Evolutionary conservation across 345 rosid genomes (phyloP), one percentile per base, ranked within the genome.

Genomic region (Salix viminalis): DNA sequence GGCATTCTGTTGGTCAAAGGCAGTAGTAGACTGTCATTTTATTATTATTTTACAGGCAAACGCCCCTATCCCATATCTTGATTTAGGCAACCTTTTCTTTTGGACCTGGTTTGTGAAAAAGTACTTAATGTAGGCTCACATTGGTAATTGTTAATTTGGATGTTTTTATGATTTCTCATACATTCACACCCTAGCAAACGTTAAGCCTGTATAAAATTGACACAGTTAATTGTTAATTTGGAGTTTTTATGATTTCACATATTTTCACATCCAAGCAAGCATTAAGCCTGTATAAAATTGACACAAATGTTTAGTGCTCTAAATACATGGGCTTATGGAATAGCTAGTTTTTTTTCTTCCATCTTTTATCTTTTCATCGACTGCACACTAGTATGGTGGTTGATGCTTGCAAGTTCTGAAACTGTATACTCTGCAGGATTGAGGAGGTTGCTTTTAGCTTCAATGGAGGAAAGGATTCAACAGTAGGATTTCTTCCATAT

Each of bases 371-470:
- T 14, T 11, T 21, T 52, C 39, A 19, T 42, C 50, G 11, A 42
- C 65, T 77, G 76, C 70, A 15, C 65, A 70, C 44, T 44, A 78
- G 72, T 67, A 54, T 60, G 50, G 16, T 46, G 50, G 39, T 71
- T 80, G 76, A 83, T 65, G 74, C 74, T 75, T 78, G 72, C 52
- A 85, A 76, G 26, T 79, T 24, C 74, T 75, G 44, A 81, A 66
- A 24, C 69, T 79, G 60, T 71, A 78, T 74, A 37, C 11, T 71
- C 32, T 7, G 80, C 89, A 96, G 99, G 67, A 84, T 81, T 69
- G 98, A 93, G 85, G 99, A 96, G 92, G 92, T 93, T 65, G 94
- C 99, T 42, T 93, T 96, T 85, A 96, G 99, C 83, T 96, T 96
- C 83, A 96, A 96, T 81, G 99, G 99, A 78, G 99, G 99, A 77